phyloP scores from a whole-genome alignment of 805 yeast species.

The Brettanomyces naardenensis region DNA sequence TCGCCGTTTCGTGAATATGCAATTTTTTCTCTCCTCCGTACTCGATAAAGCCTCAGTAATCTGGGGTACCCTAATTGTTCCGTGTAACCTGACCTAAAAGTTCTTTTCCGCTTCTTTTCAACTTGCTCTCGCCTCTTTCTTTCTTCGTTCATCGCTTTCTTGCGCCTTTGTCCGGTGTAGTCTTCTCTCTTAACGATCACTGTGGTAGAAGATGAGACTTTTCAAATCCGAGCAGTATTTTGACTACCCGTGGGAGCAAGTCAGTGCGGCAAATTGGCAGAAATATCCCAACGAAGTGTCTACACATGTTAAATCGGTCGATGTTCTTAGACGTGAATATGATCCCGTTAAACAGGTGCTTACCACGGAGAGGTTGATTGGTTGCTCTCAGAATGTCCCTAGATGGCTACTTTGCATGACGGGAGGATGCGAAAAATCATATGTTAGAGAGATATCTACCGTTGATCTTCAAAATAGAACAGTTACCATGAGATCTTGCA shows the following conservation, averaged over 20 bases:
- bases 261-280: constrained; percentile 93
- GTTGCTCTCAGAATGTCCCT: constrained; percentile 84
- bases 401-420: constrained; percentile 66
- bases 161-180: no score
- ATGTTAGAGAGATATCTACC: constrained; percentile 82
- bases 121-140: no score
- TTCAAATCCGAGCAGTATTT: constrained; percentile 65
- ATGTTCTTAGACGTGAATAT: constrained; percentile 69
- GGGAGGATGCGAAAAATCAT: constrained; percentile 67
- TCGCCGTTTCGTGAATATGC: no score
- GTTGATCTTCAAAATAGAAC: constrained; percentile 63
- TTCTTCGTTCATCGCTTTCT: no score
- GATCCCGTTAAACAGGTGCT: constrained; percentile 45
- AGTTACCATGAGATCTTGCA: constrained; percentile 75
- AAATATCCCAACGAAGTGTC: constrained; percentile 94
- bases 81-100: no score
- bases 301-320: constrained; percentile 91
- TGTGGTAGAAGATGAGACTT: no score
- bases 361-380: constrained; percentile 79
- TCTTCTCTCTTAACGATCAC: no score
- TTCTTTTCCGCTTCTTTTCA: no score
- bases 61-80: no score
- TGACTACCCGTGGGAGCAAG: constrained; percentile 87
- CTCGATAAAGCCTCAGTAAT: no score
- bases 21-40: no score